phyloP scores from a whole-genome alignment of 1,284 basidiomycete genomes.

The Trametes polyzona region DNA sequence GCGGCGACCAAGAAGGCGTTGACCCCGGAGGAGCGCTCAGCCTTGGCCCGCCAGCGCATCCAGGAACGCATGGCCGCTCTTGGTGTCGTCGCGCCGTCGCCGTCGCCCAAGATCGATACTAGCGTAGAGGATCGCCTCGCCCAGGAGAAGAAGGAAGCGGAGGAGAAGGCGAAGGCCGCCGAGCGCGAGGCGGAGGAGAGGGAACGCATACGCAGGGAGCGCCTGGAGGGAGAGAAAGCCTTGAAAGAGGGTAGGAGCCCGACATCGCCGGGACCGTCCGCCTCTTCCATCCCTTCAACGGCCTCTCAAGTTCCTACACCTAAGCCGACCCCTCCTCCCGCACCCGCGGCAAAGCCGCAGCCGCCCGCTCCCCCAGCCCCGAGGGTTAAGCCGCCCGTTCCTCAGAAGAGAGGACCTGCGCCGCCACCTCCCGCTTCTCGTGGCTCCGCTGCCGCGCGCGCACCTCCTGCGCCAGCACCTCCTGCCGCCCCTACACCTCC shows the following conservation, averaged over 20 bases:
- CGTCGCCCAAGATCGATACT: slow-evolving; percentile 64
- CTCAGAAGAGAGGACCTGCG: slow-evolving; percentile 33
- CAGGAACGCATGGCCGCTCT: slow-evolving; percentile 89
- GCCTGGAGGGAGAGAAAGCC: slow-evolving; percentile 71
- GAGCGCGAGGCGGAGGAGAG: slow-evolving; percentile 81
- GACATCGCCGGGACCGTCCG: slow-evolving; percentile 41
- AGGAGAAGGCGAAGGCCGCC: slow-evolving; percentile 75
- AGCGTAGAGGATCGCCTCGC: slow-evolving; percentile 82
- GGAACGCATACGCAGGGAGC: slow-evolving; percentile 68
- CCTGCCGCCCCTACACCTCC: slow-evolving; percentile 33
- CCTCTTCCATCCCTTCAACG: slow-evolving; percentile 35
- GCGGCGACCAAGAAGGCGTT: slow-evolving; percentile 72
- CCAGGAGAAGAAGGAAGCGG: slow-evolving; percentile 84
- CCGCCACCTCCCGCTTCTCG: slow-evolving; percentile 40
- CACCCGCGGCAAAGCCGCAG: slow-evolving; percentile 37
- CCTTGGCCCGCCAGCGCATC: slow-evolving; percentile 83
- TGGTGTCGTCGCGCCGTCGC: slow-evolving; percentile 66
- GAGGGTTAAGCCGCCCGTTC: neutral
- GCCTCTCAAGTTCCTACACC: slow-evolving; percentile 33
- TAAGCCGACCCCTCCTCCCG: slow-evolving; percentile 40
- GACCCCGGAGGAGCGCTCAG: slow-evolving; percentile 84
- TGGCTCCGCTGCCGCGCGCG: slow-evolving; percentile 31
- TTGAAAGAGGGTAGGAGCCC: slow-evolving; percentile 49
- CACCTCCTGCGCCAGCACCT: slow-evolving; percentile 33
- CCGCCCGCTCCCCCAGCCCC: slow-evolving; percentile 53